Conservation (phyloP, 495 filamentous ascomycete genomes). For the Paragyromitra xinjiangensis region DNA sequence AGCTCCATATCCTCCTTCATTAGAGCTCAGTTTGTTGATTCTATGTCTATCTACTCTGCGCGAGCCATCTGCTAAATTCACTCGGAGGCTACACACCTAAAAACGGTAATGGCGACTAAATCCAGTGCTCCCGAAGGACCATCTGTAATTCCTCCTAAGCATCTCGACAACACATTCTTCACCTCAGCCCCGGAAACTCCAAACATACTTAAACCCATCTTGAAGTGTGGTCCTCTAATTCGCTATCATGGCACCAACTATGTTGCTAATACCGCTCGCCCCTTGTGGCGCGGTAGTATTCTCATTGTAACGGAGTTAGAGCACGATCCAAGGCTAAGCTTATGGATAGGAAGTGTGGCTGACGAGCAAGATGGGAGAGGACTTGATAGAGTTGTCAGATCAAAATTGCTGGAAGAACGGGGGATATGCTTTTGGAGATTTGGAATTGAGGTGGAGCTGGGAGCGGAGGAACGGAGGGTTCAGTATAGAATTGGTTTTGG, state of each 20-base stretch:
- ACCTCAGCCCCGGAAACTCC: constrained; percentile 31
- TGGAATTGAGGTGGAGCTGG: constrained; percentile 34
- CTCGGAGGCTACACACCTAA: neutral
- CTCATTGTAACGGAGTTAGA: constrained; percentile 27
- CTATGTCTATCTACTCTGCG: neutral
- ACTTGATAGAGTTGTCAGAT: neutral
- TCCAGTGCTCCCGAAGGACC: constrained; percentile 11
- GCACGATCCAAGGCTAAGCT: constrained; percentile 13
- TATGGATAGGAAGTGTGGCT: neutral
- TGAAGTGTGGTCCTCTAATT: constrained; percentile 48
- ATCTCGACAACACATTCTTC: constrained; percentile 22
- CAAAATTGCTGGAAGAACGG: constrained; percentile 29
- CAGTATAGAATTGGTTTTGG: constrained; percentile 35
- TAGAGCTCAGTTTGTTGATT: neutral
- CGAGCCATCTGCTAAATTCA: neutral
- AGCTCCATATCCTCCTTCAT: neutral
- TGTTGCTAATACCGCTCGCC: neutral
- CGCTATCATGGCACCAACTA: constrained; percentile 48
- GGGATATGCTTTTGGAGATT: constrained; percentile 33
- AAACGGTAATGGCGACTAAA: constrained; percentile 13
- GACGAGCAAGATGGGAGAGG: neutral
- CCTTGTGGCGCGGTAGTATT: constrained; percentile 47
- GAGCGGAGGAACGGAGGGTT: constrained; percentile 28
- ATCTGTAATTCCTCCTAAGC: constrained; percentile 23
- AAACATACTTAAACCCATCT: constrained; percentile 3